Evolutionary conservation across 805 yeast species (phyloP).

Genomic region (Yamadazyma nakazawae): DNA sequence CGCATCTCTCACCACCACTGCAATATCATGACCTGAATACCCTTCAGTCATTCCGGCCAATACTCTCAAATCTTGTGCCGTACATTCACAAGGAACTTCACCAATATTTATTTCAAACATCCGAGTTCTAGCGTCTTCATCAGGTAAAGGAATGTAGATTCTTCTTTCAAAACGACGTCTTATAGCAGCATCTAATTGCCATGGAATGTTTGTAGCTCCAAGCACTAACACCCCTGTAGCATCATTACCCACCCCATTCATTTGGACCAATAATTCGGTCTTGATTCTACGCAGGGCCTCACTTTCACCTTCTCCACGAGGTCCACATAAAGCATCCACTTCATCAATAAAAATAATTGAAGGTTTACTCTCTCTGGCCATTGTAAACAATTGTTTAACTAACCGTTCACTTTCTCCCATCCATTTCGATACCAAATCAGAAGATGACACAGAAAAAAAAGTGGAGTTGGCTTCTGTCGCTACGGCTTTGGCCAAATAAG

Average conservation of each 20-base stretch:
- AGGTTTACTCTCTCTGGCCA: conserved; percentile 97
- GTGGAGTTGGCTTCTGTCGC: conserved; percentile 98
- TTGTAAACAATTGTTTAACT: conserved; percentile 87
- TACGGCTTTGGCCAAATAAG: conserved; percentile 94
- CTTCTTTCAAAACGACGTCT: conserved; percentile 95
- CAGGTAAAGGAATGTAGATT: conserved; percentile 94
- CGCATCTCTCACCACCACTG: conserved; percentile 96
- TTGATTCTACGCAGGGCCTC: conserved; percentile 96
- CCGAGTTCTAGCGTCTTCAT: conserved; percentile 81
- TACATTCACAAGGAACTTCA: conserved; percentile 76
- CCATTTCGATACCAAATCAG: conserved; percentile 96
- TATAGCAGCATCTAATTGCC: conserved; percentile 98
- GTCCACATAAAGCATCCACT: conserved; percentile 97
- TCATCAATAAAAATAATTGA: conserved; percentile 96
- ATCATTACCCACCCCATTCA: conserved; percentile 99
- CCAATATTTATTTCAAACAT: conserved; percentile 96
- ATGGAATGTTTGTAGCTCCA: conserved; percentile 98
- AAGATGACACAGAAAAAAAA: conserved; percentile 92
- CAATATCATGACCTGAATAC: conserved; percentile 95
- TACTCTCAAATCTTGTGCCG: conserved; percentile 66
- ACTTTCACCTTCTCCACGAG: conserved; percentile 96
- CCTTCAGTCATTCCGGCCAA: conserved; percentile 95
- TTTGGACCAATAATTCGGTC: conserved; percentile 92
- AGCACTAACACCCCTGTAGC: conserved; percentile 86
- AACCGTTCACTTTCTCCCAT: conserved; percentile 98